These are phyloP conservation scores for Penicillium egyptiacum DNA, from an alignment of 495 filamentous ascomycete species.

Conservation along the genomic window DNA sequence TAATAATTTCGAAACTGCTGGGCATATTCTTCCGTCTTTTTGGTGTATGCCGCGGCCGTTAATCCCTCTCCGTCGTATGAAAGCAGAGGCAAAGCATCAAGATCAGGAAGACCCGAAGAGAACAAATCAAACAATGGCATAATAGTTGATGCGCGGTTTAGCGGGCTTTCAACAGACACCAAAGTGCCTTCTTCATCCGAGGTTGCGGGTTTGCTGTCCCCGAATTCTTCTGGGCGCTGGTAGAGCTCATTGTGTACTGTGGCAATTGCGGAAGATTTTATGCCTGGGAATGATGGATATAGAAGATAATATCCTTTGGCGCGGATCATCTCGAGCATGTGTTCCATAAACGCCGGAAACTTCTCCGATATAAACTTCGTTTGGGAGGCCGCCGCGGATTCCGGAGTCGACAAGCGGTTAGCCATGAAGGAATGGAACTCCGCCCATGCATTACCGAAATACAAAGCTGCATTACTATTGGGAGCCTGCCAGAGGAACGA, in stretches of 20 bases:
- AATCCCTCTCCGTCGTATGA: conserved; percentile 37
- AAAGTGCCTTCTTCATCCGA: background rate
- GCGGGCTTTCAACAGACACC: conserved; percentile 21
- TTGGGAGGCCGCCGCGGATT: conserved; percentile 17
- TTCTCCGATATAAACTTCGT: conserved; percentile 52
- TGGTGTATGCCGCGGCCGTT: conserved; percentile 11
- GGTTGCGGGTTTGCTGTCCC: background rate
- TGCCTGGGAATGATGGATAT: conserved; percentile 61
- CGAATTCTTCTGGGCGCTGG: conserved; percentile 64
- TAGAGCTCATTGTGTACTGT: conserved; percentile 74
- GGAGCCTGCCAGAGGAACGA: conserved; percentile 82
- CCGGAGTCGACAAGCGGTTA: conserved; percentile 53
- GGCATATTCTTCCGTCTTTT: conserved; percentile 31
- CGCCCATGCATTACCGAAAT: conserved; percentile 79
- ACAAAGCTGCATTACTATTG: conserved; percentile 73
- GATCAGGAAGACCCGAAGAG: conserved; percentile 33
- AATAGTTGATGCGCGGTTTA: conserved; percentile 26
- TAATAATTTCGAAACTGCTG: conserved; percentile 36
- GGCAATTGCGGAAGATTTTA: conserved; percentile 49
- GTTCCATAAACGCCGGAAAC: conserved; percentile 77
- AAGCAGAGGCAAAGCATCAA: conserved; percentile 35
- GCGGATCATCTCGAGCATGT: conserved; percentile 68
- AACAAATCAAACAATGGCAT: conserved; percentile 38
- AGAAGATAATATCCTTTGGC: conserved; percentile 70
- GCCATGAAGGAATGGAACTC: conserved; percentile 76